Percentiles rank a stretch among this genome's conserved stretches.
These are phyloP conservation scores for Lizonia empirigonia DNA, from an alignment of 2,329 filamentous ascomycete species.

Conservation along the genomic window DNA sequence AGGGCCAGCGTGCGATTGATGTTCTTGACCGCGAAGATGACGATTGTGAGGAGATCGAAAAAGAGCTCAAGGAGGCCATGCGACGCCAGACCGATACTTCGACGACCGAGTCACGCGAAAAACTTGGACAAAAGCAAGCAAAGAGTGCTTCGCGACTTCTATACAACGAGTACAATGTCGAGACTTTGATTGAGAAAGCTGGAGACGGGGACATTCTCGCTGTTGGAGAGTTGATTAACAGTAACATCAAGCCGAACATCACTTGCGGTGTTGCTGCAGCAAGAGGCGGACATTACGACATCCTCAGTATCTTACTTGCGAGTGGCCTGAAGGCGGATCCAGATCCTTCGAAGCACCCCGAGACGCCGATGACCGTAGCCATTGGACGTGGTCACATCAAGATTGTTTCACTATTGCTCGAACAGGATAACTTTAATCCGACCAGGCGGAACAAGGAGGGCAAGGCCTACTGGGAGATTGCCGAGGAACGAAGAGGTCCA, in stretches of 20 bases:
- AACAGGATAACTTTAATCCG: constrained; percentile 81
- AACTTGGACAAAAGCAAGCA: constrained; percentile 35
- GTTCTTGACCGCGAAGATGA: constrained; percentile 76
- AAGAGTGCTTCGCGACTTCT: constrained; percentile 52
- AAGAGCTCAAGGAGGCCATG: constrained; percentile 68
- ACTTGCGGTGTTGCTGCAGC: constrained; percentile 90
- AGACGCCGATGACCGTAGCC: constrained; percentile 91
- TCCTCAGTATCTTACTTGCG: constrained; percentile 72
- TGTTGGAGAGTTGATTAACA: constrained; percentile 56
- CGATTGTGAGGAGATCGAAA: constrained; percentile 79
- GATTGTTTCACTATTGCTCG: constrained; percentile 79
- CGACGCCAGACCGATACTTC: constrained; percentile 51
- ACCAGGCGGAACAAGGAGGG: constrained; percentile 74
- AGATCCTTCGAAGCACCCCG: constrained; percentile 77
- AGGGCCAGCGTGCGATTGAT: constrained; percentile 89
- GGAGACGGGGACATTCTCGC: constrained; percentile 56
- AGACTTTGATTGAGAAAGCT: constrained; percentile 56
- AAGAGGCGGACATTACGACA: constrained; percentile 86
- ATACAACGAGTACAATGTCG: constrained; percentile 57
- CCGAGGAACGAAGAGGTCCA: constrained; percentile 79
- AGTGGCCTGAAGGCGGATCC: constrained; percentile 56
- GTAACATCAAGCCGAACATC: constrained; percentile 68
- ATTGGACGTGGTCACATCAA: constrained; percentile 88
- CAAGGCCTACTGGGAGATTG: constrained; percentile 85
- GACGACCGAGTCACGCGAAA: constrained; percentile 56